A percentile compares a stretch with the other conserved stretches of the same genome.
phyloP scores from a whole-genome alignment of 768 basidiomycete genomes.

The Trametes meyenii region DNA sequence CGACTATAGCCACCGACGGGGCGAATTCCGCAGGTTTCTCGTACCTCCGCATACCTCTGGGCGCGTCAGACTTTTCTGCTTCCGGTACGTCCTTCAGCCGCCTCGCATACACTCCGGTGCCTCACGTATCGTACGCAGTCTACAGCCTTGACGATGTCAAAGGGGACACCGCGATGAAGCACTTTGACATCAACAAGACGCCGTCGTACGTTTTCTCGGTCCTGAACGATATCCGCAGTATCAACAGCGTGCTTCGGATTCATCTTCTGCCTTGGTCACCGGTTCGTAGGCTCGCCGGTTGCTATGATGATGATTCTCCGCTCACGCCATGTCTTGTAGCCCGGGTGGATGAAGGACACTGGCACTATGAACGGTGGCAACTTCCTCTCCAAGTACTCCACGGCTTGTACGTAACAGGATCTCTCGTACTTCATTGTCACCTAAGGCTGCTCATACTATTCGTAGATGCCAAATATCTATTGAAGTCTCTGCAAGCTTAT shows the following conservation, averaged over 20 bases:
- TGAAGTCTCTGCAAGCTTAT: constrained; percentile 74
- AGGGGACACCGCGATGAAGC: constrained; percentile 59
- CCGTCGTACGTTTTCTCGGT: constrained; percentile 67
- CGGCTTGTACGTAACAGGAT: constrained; percentile 44
- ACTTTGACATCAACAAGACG: constrained; percentile 57
- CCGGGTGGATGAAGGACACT: constrained; percentile 77
- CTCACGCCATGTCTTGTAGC: constrained; percentile 41
- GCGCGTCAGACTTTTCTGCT: constrained; percentile 74
- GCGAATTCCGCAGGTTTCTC: constrained; percentile 66
- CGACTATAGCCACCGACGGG: constrained; percentile 52
- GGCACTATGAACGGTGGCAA: constrained; percentile 69
- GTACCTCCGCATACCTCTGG: constrained; percentile 70
- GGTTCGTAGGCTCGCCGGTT: constrained; percentile 41
- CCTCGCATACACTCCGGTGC: constrained; percentile 1
- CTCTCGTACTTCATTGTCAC: background rate
- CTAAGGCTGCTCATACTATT: background rate
- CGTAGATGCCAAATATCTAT: constrained; percentile 69
- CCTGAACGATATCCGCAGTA: constrained; percentile 59
- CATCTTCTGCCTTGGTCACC: constrained; percentile 76
- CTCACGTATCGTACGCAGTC: constrained; percentile 33
- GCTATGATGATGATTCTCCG: background rate
- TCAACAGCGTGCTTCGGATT: constrained; percentile 55
- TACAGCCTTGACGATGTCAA: constrained; percentile 67
- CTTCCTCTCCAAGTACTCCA: constrained; percentile 50
- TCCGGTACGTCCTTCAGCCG: constrained; percentile 37